A percentile compares a stretch with the other conserved stretches of the same genome.
phyloP scores from a whole-genome alignment of 768 basidiomycete species.

The Sutorius australiensis region DNA sequence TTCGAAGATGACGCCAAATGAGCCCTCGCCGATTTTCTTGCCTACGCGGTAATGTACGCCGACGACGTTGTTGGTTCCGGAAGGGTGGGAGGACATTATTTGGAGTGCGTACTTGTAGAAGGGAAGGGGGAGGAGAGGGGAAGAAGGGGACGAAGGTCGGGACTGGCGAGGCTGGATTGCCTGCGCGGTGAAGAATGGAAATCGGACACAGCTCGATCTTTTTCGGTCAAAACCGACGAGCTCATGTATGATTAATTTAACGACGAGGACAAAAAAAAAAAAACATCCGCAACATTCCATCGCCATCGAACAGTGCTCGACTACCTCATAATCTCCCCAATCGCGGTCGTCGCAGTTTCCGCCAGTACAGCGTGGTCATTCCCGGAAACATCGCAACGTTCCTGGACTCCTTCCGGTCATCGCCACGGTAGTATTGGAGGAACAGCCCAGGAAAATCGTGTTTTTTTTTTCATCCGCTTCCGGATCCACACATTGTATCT shows the following conservation, averaged over 20 bases:
- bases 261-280: background rate
- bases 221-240: slow-evolving; percentile 31
- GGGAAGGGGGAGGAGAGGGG: slow-evolving; percentile 6
- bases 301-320: slow-evolving; percentile 20
- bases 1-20: slow-evolving; percentile 95
- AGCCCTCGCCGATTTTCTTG: slow-evolving; percentile 99
- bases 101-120: slow-evolving; percentile 19
- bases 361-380: background rate
- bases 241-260: background rate
- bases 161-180: slow-evolving; percentile 27
- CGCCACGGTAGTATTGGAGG: slow-evolving; percentile 29
- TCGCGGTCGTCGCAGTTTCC: background rate
- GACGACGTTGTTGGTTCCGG: slow-evolving; percentile 73
- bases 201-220: slow-evolving; percentile 4
- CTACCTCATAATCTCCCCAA: background rate
- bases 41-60: slow-evolving; percentile 98
- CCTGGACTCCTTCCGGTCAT: slow-evolving; percentile 24
- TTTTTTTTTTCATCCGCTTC: slow-evolving; percentile 31
- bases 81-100: slow-evolving; percentile 53
- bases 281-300: slow-evolving; percentile 14
- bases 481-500: slow-evolving; percentile 36
- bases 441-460: slow-evolving; percentile 44
- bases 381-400: background rate
- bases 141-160: slow-evolving; percentile 2
- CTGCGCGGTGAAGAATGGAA: slow-evolving; percentile 32